Conservation (phyloP, 2,329 filamentous ascomycete genomes). For the Epichloe typhina region DNA sequence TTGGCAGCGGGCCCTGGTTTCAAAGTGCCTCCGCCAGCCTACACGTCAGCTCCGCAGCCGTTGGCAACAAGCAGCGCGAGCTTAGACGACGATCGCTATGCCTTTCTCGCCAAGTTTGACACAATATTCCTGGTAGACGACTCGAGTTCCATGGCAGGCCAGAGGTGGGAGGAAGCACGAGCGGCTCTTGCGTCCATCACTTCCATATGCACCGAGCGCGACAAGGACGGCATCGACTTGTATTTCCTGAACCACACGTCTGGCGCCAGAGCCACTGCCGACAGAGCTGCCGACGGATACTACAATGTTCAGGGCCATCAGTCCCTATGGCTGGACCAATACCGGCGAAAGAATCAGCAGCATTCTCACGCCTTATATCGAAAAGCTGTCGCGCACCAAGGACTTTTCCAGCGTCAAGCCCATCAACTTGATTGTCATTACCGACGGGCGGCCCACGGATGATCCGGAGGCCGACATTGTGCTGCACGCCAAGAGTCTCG, state of each 20-base stretch:
- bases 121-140: conserved; percentile 89
- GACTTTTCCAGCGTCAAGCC: conserved; percentile 47
- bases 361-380: conserved; percentile 63
- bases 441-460: conserved; percentile 72
- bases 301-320: conserved; percentile 53
- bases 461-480: conserved; percentile 63
- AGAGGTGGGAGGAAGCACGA: conserved; percentile 63
- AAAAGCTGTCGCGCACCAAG: conserved; percentile 23
- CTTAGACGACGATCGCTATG: conserved; percentile 50
- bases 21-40: neutral
- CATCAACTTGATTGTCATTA: conserved; percentile 85
- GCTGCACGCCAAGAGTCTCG: conserved; percentile 53
- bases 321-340: conserved; percentile 55
- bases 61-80: neutral
- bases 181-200: conserved; percentile 60
- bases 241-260: conserved; percentile 71
- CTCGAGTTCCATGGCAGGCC: conserved; percentile 69
- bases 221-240: conserved; percentile 77
- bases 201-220: conserved; percentile 67
- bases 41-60: neutral
- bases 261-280: conserved; percentile 20
- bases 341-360: conserved; percentile 58
- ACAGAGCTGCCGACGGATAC: conserved; percentile 42
- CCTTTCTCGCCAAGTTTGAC: conserved; percentile 69
- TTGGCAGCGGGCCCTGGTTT: neutral